Conservation (phyloP, 2,329 filamentous ascomycete genomes). For the Emydomyces testavorans region DNA sequence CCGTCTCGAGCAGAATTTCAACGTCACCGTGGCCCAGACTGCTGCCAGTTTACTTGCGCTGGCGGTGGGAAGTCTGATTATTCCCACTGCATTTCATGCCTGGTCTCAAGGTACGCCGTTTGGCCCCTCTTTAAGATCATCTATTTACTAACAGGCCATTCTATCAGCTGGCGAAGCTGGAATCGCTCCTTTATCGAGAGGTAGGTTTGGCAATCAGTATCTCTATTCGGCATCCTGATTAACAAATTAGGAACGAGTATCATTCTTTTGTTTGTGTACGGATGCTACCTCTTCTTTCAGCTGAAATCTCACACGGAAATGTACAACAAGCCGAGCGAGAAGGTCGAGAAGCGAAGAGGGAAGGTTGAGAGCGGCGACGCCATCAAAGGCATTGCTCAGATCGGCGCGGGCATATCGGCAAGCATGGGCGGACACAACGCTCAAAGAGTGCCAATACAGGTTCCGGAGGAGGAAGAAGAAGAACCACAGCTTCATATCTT, state of each 20-base stretch:
- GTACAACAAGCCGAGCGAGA: conserved; percentile 69
- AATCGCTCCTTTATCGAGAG: conserved; percentile 27
- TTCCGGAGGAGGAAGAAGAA: conserved; percentile 64
- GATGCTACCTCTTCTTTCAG: conserved; percentile 77
- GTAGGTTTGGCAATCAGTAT: conserved; percentile 12
- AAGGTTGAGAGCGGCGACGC: conserved; percentile 40
- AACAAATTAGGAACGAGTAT: conserved; percentile 45
- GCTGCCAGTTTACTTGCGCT: conserved; percentile 70
- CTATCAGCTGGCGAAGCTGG: conserved; percentile 21
- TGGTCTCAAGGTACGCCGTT: conserved; percentile 34
- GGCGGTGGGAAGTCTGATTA: conserved; percentile 69
- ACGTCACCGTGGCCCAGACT: conserved; percentile 82
- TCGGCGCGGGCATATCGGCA: conserved; percentile 42
- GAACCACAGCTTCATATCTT: conserved; percentile 51
- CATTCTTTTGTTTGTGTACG: conserved; percentile 75
- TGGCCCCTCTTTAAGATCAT: neutral
- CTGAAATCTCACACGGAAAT: conserved; percentile 71
- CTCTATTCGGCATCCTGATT: neutral
- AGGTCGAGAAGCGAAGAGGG: conserved; percentile 49
- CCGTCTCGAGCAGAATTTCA: conserved; percentile 75
- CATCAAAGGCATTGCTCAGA: conserved; percentile 40
- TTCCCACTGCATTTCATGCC: conserved; percentile 73
- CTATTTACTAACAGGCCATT: neutral
- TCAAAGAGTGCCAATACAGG: conserved; percentile 38
- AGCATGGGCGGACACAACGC: conserved; percentile 41